Evolutionary conservation across 305 asterid species (phyloP), one percentile per base, ranked within the genome.

Genomic region (Fraxinus paxiana): DNA sequence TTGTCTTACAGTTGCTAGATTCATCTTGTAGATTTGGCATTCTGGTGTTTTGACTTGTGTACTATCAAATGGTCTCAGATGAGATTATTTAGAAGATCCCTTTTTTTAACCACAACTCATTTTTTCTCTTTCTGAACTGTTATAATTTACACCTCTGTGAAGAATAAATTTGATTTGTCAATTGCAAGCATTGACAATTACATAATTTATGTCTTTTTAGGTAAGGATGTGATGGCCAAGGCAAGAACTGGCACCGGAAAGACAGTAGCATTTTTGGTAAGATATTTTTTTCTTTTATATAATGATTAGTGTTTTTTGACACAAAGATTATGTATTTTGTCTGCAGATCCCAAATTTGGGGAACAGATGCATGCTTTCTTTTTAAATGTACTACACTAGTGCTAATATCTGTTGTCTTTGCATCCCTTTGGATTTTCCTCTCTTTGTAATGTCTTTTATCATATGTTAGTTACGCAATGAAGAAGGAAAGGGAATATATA

Each of bases 191-290:
- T 76, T 72, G 73, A 67, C n/a, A 73, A 9, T 59, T 41, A 65
- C 38, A 56, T 79, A 43, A 54, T 86, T 70, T 74, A 67, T 87
- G 80, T 83, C 43, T 81, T 84, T 81, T 83, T 88, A 95, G 99
- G 99, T 51, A 96, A 96, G 90, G 99, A 96, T 88, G 98, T 96
- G 80, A 87, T 96, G 82, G 99, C 98, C 89, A 96, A 96, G 90
- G 98, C 99, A 84, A 94, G 71, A 86, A 94, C 99, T 78, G 99
- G 99, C 86, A 96, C 98, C 0, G 98, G 99, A 80, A 96, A 94
- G 85, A 96, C 99, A 15, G 97, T 94, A 73, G 98, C 99, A 20
- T 96, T 92, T 89, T 85, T 96, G 97, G 98, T 95, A 88, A 88
- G 78, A 59, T 48, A 61, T 77, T 76, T 71, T 18, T 20, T 71